Conservation (phyloP, 2,329 filamentous ascomycete genomes). For the Clarireedia monteithiana region DNA sequence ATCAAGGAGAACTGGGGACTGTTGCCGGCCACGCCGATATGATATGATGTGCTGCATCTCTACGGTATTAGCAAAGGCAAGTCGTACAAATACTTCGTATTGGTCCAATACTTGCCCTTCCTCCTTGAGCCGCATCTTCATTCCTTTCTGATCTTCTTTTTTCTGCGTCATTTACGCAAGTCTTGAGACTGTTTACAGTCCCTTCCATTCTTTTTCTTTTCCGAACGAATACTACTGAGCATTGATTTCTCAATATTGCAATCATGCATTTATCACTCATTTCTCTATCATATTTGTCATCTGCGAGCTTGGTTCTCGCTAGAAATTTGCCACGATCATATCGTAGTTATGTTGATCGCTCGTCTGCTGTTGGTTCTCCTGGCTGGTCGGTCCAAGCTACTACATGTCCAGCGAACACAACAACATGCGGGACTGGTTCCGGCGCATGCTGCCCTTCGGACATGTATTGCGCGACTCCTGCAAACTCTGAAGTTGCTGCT, state of each 20-base stretch:
- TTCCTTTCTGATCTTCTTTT: no score
- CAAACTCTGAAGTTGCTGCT: slow-evolving; percentile 12
- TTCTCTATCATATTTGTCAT: background rate
- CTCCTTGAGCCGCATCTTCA: no score
- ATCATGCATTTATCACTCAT: background rate
- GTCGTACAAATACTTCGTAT: no score
- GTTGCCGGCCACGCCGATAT: no score
- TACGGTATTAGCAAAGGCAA: no score
- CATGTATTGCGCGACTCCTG: slow-evolving; percentile 9
- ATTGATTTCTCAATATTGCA: background rate
- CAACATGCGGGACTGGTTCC: slow-evolving; percentile 3
- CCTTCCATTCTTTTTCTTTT: no score
- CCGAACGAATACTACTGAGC: no score
- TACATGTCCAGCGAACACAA: background rate
- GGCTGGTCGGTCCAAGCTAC: slow-evolving; percentile 10
- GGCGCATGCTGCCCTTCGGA: slow-evolving; percentile 12
- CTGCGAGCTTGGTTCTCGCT: background rate
- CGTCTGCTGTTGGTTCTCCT: background rate
- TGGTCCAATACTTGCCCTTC: no score
- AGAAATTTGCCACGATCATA: background rate
- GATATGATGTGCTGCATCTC: no score
- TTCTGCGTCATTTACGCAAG: no score
- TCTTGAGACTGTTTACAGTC: no score
- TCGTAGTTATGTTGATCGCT: background rate
- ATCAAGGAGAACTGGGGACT: no score